Evolutionary conservation across 1,284 basidiomycete species (phyloP).

Genomic region (Leccinum ponderosum): DNA sequence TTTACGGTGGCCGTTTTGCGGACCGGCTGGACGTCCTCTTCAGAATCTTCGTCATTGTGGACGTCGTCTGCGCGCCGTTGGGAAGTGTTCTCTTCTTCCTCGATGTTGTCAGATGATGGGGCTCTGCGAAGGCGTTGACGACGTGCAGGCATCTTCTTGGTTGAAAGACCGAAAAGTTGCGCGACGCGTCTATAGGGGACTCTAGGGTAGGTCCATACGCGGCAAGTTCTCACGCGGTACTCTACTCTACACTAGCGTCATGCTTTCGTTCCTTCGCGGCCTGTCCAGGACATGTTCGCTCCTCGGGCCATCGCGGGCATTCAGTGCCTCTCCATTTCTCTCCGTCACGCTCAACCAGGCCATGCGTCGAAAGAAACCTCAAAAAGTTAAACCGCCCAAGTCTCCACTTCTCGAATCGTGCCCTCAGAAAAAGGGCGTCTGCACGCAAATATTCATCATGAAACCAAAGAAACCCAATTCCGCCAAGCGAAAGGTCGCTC

Average conservation of each 20-base stretch:
- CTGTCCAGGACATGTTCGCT: slow-evolving; percentile 21
- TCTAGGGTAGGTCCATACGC: slow-evolving; percentile 42
- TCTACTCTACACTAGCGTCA: background rate
- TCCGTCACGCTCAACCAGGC: slow-evolving; percentile 82
- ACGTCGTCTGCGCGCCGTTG: slow-evolving; percentile 47
- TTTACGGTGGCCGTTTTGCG: slow-evolving; percentile 40
- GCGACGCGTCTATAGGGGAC: slow-evolving; percentile 27
- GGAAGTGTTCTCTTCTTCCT: slow-evolving; percentile 50
- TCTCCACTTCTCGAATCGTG: slow-evolving; percentile 78
- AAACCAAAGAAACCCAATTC: slow-evolving; percentile 99
- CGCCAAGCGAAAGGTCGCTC: slow-evolving; percentile 95
- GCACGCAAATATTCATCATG: slow-evolving; percentile 78
- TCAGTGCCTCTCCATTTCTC: slow-evolving; percentile 63
- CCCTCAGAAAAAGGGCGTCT: slow-evolving; percentile 90
- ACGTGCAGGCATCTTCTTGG: slow-evolving; percentile 48
- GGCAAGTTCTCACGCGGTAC: background rate
- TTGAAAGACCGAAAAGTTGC: background rate
- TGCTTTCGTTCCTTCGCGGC: slow-evolving; percentile 24
- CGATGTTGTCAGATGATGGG: slow-evolving; percentile 58
- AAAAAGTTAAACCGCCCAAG: slow-evolving; percentile 51
- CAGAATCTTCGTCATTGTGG: slow-evolving; percentile 36
- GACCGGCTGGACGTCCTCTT: slow-evolving; percentile 42
- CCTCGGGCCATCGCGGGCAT: slow-evolving; percentile 45
- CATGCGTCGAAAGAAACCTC: slow-evolving; percentile 60
- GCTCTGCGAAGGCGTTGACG: slow-evolving; percentile 40